phyloP scores from a whole-genome alignment of 139 green algal species.

The Tetradesmus lagerheimii region DNA sequence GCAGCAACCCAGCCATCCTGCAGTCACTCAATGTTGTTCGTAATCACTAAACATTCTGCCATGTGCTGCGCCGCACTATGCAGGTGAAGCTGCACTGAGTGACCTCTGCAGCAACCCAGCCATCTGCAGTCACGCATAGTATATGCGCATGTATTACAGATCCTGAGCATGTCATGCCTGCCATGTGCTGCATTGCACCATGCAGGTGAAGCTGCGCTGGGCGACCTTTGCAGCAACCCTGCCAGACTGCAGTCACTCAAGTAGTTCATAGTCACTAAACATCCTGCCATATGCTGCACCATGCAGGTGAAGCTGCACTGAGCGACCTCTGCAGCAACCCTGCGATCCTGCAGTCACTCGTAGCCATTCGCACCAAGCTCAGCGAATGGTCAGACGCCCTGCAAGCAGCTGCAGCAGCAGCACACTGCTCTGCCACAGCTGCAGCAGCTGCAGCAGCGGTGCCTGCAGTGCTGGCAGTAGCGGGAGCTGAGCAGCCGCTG shows the following conservation, averaged over 20 bases:
- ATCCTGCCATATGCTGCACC: background rate
- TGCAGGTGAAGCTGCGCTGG: conserved; percentile 13
- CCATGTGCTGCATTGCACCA: background rate
- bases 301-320: background rate
- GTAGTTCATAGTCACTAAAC: too few species aligned
- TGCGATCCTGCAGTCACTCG: background rate
- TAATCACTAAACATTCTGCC: background rate
- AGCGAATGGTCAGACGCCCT: background rate
- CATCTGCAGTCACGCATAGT: background rate
- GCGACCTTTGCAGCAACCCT: background rate
- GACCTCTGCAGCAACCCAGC: conserved; percentile 8
- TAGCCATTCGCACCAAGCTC: conserved; percentile 14
- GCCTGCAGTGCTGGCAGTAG: background rate
- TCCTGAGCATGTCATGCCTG: too few species aligned
- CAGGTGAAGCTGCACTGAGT: background rate
- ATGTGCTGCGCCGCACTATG: background rate
- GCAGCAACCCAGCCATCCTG: too few species aligned
- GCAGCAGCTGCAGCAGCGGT: background rate
- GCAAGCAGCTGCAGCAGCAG: background rate
- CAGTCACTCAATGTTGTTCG: too few species aligned
- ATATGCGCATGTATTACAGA: too few species aligned
- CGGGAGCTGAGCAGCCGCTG: background rate
- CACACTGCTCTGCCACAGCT: background rate
- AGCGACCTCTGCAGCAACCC: conserved; percentile 18
- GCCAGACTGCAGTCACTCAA: background rate